Percentiles rank a stretch among this genome's conserved stretches.
phyloP scores from a whole-genome alignment of 2,329 filamentous ascomycete species.

The Xylariomycetidae sp. region DNA sequence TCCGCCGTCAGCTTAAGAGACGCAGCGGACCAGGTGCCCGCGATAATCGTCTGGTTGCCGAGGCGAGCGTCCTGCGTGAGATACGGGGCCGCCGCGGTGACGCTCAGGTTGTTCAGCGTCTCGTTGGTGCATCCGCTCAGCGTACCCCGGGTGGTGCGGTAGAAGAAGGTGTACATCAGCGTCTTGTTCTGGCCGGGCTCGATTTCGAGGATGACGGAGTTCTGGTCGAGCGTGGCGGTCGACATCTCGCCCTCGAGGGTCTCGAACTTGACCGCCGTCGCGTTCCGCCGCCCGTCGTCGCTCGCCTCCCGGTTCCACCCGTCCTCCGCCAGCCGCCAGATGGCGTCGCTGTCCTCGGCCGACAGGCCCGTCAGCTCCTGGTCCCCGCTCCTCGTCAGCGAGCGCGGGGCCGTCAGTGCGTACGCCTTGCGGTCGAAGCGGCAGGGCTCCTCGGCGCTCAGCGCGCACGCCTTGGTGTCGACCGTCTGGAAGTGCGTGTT shows the following conservation, averaged over 20 bases:
- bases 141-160: not conserved
- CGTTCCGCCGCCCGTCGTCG: not conserved
- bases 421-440: not conserved
- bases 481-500: not conserved
- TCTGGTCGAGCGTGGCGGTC: not conserved
- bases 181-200: constrained; percentile 3
- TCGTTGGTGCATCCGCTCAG: constrained; percentile 4
- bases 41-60: not conserved
- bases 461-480: not conserved
- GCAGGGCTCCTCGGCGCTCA: not conserved
- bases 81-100: constrained; percentile 5
- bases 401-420: not conserved
- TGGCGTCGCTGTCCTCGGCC: not conserved
- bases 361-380: not conserved
- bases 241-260: not conserved
- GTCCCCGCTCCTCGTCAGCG: not conserved
- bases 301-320: not conserved
- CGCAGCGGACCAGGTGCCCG: not conserved
- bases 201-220: constrained; percentile 2
- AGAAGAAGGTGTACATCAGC: constrained; percentile 1
- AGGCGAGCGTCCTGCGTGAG: not conserved
- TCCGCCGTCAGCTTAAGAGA: too few species aligned
- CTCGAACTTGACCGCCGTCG: not conserved
- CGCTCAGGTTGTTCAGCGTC: constrained; percentile 5
- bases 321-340: not conserved